These are phyloP conservation scores for Hydnomerulius pinastri DNA, from an alignment of 768 basidiomycete genomes.

Conservation along the genomic window DNA sequence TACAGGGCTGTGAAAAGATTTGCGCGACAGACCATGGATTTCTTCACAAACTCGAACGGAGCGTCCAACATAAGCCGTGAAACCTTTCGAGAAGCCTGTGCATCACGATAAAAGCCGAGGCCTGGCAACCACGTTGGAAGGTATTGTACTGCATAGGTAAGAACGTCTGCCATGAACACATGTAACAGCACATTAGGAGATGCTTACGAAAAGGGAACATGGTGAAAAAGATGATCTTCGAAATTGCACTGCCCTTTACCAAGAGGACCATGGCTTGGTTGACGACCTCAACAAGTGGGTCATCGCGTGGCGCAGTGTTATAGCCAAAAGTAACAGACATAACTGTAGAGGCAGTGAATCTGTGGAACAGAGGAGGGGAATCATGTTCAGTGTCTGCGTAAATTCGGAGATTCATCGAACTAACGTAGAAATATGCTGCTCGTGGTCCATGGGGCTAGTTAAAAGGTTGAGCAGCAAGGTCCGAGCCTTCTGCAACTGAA, in stretches of 20 bases:
- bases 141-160: not conserved
- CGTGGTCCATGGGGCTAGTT: not conserved
- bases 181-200: not conserved
- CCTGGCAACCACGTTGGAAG: conserved; percentile 6
- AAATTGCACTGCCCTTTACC: not conserved
- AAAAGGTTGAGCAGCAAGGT: not conserved
- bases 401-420: not conserved
- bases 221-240: not conserved
- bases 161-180: not conserved
- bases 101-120: not conserved
- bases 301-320: not conserved
- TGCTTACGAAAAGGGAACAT: not conserved
- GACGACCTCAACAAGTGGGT: not conserved
- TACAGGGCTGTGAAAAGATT: not conserved
- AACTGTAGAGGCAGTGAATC: conserved; percentile 2
- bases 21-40: not conserved
- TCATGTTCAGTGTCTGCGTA: not conserved
- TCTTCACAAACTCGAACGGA: conserved; percentile 9
- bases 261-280: not conserved
- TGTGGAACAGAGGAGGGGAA: not conserved
- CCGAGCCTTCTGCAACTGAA: conserved; percentile 2
- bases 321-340: conserved; percentile 1
- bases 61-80: not conserved
- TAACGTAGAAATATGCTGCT: not conserved
- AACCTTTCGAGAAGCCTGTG: not conserved